A percentile compares a stretch with the other conserved stretches of the same genome.
phyloP scores from a whole-genome alignment of 345 rosid genomes.

The Hirschfeldia incana region DNA sequence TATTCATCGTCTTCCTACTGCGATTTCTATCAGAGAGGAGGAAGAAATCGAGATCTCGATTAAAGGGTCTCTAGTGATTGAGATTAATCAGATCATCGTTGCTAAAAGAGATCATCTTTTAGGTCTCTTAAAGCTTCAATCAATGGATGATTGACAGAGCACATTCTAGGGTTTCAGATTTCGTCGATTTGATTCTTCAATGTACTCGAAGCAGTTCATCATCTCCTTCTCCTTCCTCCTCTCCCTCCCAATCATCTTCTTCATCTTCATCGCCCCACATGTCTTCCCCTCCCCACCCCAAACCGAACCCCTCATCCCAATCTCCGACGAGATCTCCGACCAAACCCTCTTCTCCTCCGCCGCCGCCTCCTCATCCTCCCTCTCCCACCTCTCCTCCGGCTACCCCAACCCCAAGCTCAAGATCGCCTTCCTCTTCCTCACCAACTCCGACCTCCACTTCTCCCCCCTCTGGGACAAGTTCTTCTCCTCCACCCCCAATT shows the following conservation, averaged over 20 bases:
- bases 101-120: not conserved
- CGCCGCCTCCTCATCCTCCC: slow-evolving; percentile 39
- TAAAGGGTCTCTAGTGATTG: not conserved
- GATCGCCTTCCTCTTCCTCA: slow-evolving; percentile 89
- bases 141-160: not conserved
- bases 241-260: slow-evolving; percentile 50
- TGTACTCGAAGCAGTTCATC: slow-evolving; percentile 57
- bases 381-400: slow-evolving; percentile 65
- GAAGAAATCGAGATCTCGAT: not conserved
- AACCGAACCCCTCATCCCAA: slow-evolving; percentile 56
- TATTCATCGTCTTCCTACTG: slow-evolving; percentile 23
- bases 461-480: slow-evolving; percentile 76
- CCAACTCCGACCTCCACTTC: slow-evolving; percentile 87
- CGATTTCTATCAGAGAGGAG: slow-evolving; percentile 13
- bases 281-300: slow-evolving; percentile 56
- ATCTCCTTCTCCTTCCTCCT: slow-evolving; percentile 53
- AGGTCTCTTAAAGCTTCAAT: not conserved
- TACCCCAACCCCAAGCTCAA: slow-evolving; percentile 58
- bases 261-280: slow-evolving; percentile 48
- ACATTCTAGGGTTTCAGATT: slow-evolving; percentile 35
- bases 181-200: slow-evolving; percentile 27
- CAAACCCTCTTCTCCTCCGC: slow-evolving; percentile 67
- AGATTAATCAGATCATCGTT: not conserved
- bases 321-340: slow-evolving; percentile 75
- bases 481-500: slow-evolving; percentile 44